Conservation (phyloP, 371 early-diverging fungal species). For the Umbelopsis sp. region DNA sequence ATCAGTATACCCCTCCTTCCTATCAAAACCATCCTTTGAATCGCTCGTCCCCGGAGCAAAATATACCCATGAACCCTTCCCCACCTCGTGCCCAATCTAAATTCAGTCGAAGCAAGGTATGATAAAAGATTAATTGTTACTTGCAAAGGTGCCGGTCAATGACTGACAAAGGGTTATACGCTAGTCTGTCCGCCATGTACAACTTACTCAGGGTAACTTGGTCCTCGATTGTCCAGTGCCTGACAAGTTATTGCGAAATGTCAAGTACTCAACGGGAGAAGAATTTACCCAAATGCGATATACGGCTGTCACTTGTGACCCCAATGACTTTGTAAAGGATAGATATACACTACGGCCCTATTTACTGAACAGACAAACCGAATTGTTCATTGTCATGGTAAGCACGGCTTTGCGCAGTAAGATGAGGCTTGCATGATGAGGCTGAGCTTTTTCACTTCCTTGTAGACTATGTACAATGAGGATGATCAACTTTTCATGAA, state of each 20-base stretch:
- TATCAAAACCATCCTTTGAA: constrained; percentile 1
- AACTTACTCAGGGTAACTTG: constrained; percentile 70
- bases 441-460: background rate
- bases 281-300: constrained; percentile 83
- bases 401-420: constrained; percentile 30
- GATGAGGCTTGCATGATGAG: background rate
- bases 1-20: background rate
- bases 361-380: constrained; percentile 78
- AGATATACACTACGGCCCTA: constrained; percentile 83
- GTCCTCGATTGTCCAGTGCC: constrained; percentile 78
- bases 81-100: background rate
- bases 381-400: constrained; percentile 84
- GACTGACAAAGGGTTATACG: background rate
- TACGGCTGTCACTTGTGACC: constrained; percentile 84
- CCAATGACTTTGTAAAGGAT: constrained; percentile 76
- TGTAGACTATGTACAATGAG: constrained; percentile 77
- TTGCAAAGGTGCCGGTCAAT: background rate
- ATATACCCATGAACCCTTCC: background rate
- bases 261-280: constrained; percentile 36
- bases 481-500: constrained; percentile 79
- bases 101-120: constrained; percentile 14
- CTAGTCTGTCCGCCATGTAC: constrained; percentile 2
- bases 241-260: constrained; percentile 56
- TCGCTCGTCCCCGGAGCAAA: background rate
- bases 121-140: background rate